Evolutionary conservation across 305 asterid species (phyloP), one percentile per base, ranked within the genome.

Genomic region (Fraxinus xanthoxyloides): DNA sequence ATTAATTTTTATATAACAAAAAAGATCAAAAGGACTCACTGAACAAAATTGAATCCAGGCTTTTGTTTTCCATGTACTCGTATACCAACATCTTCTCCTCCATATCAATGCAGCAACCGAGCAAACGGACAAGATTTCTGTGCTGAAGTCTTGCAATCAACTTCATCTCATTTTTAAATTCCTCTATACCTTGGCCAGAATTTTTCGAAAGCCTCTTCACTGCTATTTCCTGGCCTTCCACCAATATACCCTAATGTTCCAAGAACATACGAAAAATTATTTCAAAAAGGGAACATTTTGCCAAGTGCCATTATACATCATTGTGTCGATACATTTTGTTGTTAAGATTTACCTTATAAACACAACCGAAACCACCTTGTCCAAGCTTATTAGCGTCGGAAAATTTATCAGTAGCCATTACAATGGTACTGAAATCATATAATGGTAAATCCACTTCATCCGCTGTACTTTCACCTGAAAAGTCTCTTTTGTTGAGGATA

Each of bases 321-420:
- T 9, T 24, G 19, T 72, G 19, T 54, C 51, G 6, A 56, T 12
- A 28, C 1, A 26, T 4, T 63, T 54, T 73, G 48, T 21, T 17
- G 35, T 70, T 28, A 5, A 36, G 7, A 70, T 34, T 10, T 80
- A 92, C 99, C 98, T 91, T 95, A 88, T 95, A 94, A 83, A 95
- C 99, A 76, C 80, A 77, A 48, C 99, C 99, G 80, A 94, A 95
- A 19, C 99, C 98, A 34, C 99, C 99, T 88, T 93, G 91, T 3
- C 99, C 99, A 3, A 95, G 89, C 88, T 92, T 94, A 51, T 94
- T 92, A 5, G 75, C 87, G 40, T 87, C 92, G 2, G 93, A 89
- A 19, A 95, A 95, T 46, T 89, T 85, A n/a, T 90, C 80, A 3
- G 99, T 95, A 12, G 97, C 98, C 34, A 83, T 63, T 21, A 86